Percentiles rank a stretch among this genome's conserved stretches.
phyloP scores from a whole-genome alignment of 129 eudicot species.

The Chrysanthemum seticuspe region DNA sequence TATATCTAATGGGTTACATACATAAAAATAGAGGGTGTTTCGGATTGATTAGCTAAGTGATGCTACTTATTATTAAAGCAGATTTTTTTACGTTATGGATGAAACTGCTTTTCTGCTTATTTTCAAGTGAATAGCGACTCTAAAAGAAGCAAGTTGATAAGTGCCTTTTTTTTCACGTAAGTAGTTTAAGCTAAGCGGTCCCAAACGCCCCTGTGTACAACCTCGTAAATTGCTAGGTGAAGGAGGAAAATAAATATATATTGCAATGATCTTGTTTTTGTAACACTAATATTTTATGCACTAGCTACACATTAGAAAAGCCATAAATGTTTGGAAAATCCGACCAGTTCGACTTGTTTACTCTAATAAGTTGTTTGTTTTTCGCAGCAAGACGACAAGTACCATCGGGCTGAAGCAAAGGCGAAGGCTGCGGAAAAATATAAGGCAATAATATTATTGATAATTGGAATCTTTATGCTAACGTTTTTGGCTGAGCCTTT shows the following conservation, averaged over 20 bases:
- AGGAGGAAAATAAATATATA: background rate
- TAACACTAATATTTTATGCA: background rate
- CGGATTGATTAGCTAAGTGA: no score
- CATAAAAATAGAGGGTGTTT: no score
- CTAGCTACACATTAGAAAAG: no score
- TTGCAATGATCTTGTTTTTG: background rate
- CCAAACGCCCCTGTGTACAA: no score
- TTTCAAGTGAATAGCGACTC: no score
- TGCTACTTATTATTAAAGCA: no score
- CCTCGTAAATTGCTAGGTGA: no score
- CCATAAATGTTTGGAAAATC: no score
- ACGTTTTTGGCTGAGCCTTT: slow-evolving; percentile 63
- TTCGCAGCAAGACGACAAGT: slow-evolving; percentile 17
- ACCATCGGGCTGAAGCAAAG: slow-evolving; percentile 38
- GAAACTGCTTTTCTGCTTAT: no score
- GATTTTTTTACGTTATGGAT: no score
- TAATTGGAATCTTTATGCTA: slow-evolving; percentile 45
- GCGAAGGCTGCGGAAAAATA: slow-evolving; percentile 22
- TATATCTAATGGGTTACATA: no score
- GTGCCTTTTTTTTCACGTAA: background rate
- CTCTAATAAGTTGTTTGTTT: background rate
- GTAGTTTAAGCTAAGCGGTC: no score
- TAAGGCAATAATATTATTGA: slow-evolving; percentile 38
- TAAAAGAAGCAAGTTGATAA: background rate
- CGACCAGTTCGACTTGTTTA: background rate